phyloP scores from a whole-genome alignment of 108 stramenopile species.

The Cyclotella sp. region DNA sequence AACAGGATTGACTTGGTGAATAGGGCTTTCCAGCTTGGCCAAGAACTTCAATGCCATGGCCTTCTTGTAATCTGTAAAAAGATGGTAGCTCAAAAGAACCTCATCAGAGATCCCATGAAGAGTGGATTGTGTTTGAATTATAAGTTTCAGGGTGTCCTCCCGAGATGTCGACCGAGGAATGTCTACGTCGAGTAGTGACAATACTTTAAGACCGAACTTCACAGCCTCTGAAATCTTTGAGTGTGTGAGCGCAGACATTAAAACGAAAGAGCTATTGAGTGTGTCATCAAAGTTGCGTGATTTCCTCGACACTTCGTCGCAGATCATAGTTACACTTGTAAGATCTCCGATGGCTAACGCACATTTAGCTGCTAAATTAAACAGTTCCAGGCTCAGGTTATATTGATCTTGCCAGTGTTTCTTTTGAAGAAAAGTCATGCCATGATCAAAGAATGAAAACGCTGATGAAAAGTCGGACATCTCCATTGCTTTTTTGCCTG shows the following conservation, averaged over 20 bases:
- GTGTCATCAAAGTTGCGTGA: slow-evolving; percentile 17
- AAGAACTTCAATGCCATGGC: slow-evolving; percentile 26
- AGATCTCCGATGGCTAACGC: slow-evolving; percentile 12
- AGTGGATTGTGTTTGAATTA: slow-evolving; percentile 1
- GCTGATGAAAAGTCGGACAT: slow-evolving; percentile 41
- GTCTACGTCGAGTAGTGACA: slow-evolving; percentile 21
- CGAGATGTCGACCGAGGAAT: not conserved
- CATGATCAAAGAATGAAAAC: slow-evolving; percentile 28
- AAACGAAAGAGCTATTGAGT: not conserved
- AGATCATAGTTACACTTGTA: not conserved
- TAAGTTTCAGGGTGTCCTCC: not conserved
- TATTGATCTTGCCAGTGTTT: slow-evolving; percentile 34
- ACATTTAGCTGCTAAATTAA: slow-evolving; percentile 10
- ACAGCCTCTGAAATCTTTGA: not conserved
- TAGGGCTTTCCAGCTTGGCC: not conserved
- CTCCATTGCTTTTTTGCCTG: slow-evolving; percentile 31
- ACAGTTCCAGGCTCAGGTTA: slow-evolving; percentile 34
- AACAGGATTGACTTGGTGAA: not conserved
- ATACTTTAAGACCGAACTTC: not conserved
- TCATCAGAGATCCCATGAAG: slow-evolving; percentile 18
- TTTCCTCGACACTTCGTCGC: not conserved
- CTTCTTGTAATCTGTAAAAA: slow-evolving; percentile 11
- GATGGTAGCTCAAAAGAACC: not conserved
- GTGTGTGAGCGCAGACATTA: not conserved
- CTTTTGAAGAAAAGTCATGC: slow-evolving; percentile 25